These are phyloP conservation scores for Volvox africanus DNA, from an alignment of 139 green algal genomes.

Conservation along the genomic window DNA sequence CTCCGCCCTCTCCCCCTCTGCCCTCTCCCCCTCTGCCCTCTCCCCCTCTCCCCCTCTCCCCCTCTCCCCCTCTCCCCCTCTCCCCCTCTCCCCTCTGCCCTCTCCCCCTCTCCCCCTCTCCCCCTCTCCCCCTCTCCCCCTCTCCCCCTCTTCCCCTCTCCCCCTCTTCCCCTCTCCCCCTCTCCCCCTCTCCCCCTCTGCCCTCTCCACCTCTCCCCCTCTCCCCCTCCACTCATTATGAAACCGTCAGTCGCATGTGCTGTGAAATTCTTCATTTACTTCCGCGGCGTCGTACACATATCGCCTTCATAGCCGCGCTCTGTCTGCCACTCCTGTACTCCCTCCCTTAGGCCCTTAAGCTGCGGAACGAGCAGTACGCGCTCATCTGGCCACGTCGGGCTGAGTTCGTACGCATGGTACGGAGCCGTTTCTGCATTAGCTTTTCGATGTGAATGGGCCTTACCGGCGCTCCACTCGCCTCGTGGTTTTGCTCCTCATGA, in stretches of 20 bases:
- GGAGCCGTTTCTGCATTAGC: too few species aligned
- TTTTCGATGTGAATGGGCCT: too few species aligned
- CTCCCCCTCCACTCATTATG: not conserved
- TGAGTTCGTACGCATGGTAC: constrained; percentile 86
- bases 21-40: not conserved
- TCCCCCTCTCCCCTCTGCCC: not conserved
- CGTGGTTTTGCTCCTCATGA: too few species aligned
- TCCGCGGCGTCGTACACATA: too few species aligned
- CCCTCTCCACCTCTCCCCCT: not conserved
- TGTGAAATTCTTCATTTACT: not conserved
- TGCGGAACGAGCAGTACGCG: constrained; percentile 73
- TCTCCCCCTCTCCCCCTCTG: not conserved
- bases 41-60: not conserved
- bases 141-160: not conserved
- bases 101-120: not conserved
- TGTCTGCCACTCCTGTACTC: not conserved
- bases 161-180: not conserved
- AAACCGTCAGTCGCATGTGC: too few species aligned
- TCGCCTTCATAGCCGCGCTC: too few species aligned
- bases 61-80: not conserved
- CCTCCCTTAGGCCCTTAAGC: constrained; percentile 18
- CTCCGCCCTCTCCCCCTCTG: too few species aligned
- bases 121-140: not conserved
- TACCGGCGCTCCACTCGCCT: too few species aligned
- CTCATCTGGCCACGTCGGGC: constrained; percentile 91